Conservation (phyloP, 177 flowering plant genomes). For the Vitis hybrid region DNA sequence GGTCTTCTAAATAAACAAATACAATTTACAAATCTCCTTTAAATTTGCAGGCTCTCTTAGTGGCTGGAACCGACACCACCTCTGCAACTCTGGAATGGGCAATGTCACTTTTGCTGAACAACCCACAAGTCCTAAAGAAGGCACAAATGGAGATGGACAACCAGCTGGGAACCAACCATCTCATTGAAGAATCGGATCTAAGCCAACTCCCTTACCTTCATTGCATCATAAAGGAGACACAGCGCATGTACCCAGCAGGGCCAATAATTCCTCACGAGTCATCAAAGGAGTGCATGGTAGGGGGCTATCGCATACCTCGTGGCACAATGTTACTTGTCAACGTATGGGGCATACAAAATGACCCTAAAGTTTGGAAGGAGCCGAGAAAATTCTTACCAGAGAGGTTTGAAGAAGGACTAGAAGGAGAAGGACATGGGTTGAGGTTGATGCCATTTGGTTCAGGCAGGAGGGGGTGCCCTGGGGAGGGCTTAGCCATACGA, state of each 20-base stretch:
- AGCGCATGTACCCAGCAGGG: conserved; percentile 15
- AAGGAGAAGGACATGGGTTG: conserved; percentile 2
- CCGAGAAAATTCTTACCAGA: conserved; percentile 21
- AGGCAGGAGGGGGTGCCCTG: conserved; percentile 7
- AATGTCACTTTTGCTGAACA: conserved; percentile 13
- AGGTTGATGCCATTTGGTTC: conserved; percentile 20
- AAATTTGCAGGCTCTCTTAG: not conserved
- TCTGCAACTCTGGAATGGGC: conserved; percentile 19
- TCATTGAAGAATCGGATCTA: conserved; percentile 9
- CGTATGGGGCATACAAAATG: conserved; percentile 15
- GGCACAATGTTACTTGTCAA: conserved; percentile 24
- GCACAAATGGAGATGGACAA: conserved; percentile 8
- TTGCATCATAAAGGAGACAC: conserved; percentile 15
- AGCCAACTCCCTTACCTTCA: conserved; percentile 15
- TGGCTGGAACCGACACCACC: conserved; percentile 21
- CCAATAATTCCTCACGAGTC: conserved; percentile 25
- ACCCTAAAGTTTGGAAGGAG: conserved; percentile 9
- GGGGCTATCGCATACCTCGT: conserved; percentile 12
- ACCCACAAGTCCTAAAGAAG: not conserved
- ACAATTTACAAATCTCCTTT: no score
- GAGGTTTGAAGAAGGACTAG: conserved; percentile 5
- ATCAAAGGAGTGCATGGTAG: conserved; percentile 13
- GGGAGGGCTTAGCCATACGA: no score
- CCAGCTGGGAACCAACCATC: not conserved
- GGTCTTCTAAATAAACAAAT: no score